Base-by-base conservation (phyloP, 73 alveolate genomes). In the Paramecium octaurelia region DNA sequence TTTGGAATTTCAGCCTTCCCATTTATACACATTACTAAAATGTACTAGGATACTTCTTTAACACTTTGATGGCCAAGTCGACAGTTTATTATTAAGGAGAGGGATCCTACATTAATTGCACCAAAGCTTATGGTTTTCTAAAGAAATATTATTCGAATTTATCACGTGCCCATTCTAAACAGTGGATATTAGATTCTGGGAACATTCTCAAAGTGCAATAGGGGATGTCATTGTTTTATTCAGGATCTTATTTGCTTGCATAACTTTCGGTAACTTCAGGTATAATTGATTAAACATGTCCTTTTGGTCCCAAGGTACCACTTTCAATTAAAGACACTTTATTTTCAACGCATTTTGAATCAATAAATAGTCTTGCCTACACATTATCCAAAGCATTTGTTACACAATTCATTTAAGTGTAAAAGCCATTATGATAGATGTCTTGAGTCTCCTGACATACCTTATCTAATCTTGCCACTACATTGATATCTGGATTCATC, bases 161-260 rank as follows among this genome's bases (percentile, higher is more conserved):
- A 64, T 98, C 99, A 92, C 99, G 94, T 9, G 99, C 99, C 99
- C 99, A 99, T 93, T 99, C 99, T 84, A 99, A 98, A 92, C 99
- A 96, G 95, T 99, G 99, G 92, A 97, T 99, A 58, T 97, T 98
- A 93, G 97, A 94, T 85, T 98, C 96, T 38, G 99, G 99, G 99
- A 99, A 99, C 92, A 97, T 96, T 94, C 96, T 98, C 31, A 98
- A 88, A 42, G 99, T 98, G 84, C 99, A 98, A 86, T 94, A 97
- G 34, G 99, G 99, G 3, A 98, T 98, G 44, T 96, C 97, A 71
- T 92, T 96, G 54, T 95, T 93, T 93, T 98, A 97, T 60, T 96
- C 99, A 43, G 99, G 99, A 90, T 98, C 99, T 48, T 95, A 91
- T 73, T 92, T 88, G 24, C 96, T 91, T 21, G 97, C 97, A 94